Evolutionary conservation across 768 basidiomycete genomes (phyloP).

Genomic region (Termitomyces sp.): DNA sequence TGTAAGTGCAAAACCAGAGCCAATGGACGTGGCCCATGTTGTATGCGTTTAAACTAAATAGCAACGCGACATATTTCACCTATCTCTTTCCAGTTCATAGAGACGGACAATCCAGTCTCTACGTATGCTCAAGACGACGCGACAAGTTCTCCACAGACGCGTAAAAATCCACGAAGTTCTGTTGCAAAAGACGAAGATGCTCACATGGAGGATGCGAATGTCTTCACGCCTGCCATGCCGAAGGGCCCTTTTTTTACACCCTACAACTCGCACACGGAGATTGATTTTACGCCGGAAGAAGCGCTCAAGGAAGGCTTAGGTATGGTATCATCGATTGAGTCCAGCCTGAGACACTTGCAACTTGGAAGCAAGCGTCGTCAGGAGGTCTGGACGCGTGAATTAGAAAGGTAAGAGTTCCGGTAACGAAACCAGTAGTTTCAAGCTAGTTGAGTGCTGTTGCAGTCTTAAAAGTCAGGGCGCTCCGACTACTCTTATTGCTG

Average conservation of each 20-base stretch:
- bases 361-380: constrained; percentile 50
- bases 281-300: constrained; percentile 41
- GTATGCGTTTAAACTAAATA: constrained; percentile 13
- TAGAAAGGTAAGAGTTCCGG: constrained; percentile 33
- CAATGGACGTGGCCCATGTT: constrained; percentile 19
- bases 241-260: constrained; percentile 25
- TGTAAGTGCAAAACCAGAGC: constrained; percentile 24
- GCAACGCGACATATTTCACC: background rate
- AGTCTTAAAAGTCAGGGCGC: constrained; percentile 45
- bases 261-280: constrained; percentile 35
- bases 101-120: constrained; percentile 22
- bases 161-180: background rate
- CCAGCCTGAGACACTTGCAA: constrained; percentile 34
- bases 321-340: constrained; percentile 47
- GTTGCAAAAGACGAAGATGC: constrained; percentile 7
- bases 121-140: constrained; percentile 11
- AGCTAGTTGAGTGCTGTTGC: background rate
- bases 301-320: constrained; percentile 44
- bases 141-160: background rate
- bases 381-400: constrained; percentile 54
- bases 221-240: background rate
- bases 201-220: constrained; percentile 9
- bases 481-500: constrained; percentile 57
- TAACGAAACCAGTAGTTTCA: background rate
- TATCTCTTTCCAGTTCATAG: constrained; percentile 13